Evolutionary conservation across 495 filamentous ascomycete species (phyloP), one percentile per base, ranked within the genome.

Genomic region (Neurospora sp.): DNA sequence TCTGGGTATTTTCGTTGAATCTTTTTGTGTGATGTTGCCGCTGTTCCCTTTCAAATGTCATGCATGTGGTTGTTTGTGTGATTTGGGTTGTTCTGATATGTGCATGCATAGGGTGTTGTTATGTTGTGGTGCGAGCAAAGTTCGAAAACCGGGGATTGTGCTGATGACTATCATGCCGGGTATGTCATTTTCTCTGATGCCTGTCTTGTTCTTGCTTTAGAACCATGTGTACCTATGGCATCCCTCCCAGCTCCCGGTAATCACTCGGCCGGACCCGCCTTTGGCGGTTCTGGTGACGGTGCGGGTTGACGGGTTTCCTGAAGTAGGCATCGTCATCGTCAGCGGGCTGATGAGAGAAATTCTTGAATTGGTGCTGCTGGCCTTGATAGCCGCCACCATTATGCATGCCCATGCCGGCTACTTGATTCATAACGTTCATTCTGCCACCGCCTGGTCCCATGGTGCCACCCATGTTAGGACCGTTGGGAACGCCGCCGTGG

Each of bases 241-340:
- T 42, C 10, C 11, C 73, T 88, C 80, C 94, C n/a, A 96, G 83
- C 82, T 96, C 92, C 59, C 90, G 86, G 75, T 95, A 98, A 82
- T 99, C 96, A 79, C 92, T 94, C 20, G 94, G 93, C 66, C 96
- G 86, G 71, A 91, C 89, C 74, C 91, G 84, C 73, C 92, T 89
- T 73, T 93, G 89, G 71, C 91, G 85, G 72, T 92, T 91, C 81
- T 93, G 91, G 78, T 96, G 92, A 72, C 96, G 90, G 78, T 97
- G 94, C 12, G 94, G 96, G 79, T 99, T 99, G 70, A 98, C 92
- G 2, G 96, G 96, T 79, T 97, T 94, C 27, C 96, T 90, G 81
- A 98, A 96, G 81, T 99, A 99, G 22, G 96, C 92, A 69, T 93
- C 92, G 73, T 97, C 94, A 74, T 97, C 93, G 72, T 93, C 92